These are phyloP conservation scores for Monascus ruber DNA, from an alignment of 2,329 filamentous ascomycete species.

Conservation along the genomic window DNA sequence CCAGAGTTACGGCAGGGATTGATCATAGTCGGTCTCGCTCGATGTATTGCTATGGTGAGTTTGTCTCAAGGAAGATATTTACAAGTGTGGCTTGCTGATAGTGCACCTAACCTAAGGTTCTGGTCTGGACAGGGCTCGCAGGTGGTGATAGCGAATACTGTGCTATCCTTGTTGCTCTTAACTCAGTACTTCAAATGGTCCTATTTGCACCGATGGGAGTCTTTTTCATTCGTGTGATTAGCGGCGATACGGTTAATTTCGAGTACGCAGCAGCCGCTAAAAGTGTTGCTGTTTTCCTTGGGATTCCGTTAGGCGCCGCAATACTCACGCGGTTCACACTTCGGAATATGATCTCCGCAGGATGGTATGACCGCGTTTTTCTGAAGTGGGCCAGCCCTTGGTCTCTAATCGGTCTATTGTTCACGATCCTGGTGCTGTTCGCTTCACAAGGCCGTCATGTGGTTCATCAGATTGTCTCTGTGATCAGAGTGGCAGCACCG, in stretches of 20 bases:
- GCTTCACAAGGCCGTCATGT: slow-evolving; percentile 67
- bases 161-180: slow-evolving; percentile 64
- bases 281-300: slow-evolving; percentile 74
- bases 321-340: slow-evolving; percentile 61
- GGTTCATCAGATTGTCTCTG: slow-evolving; percentile 71
- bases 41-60: slow-evolving; percentile 78
- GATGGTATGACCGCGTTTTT: slow-evolving; percentile 59
- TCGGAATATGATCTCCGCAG: slow-evolving; percentile 41
- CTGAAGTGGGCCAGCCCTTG: slow-evolving; percentile 58
- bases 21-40: slow-evolving; percentile 70
- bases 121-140: slow-evolving; percentile 70
- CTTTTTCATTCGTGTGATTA: slow-evolving; percentile 60
- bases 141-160: slow-evolving; percentile 73
- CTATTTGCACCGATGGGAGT: slow-evolving; percentile 59
- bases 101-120: slow-evolving; percentile 28
- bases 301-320: slow-evolving; percentile 70
- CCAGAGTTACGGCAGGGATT: slow-evolving; percentile 49
- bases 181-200: slow-evolving; percentile 65
- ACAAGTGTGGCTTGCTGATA: not conserved
- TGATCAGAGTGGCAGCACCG: slow-evolving; percentile 69
- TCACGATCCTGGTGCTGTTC: slow-evolving; percentile 79
- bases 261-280: slow-evolving; percentile 60
- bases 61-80: not conserved
- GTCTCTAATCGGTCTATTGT: slow-evolving; percentile 72
- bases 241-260: slow-evolving; percentile 36